phyloP scores from a whole-genome alignment of 2,329 filamentous ascomycete genomes.

The Cercospora berteroae region DNA sequence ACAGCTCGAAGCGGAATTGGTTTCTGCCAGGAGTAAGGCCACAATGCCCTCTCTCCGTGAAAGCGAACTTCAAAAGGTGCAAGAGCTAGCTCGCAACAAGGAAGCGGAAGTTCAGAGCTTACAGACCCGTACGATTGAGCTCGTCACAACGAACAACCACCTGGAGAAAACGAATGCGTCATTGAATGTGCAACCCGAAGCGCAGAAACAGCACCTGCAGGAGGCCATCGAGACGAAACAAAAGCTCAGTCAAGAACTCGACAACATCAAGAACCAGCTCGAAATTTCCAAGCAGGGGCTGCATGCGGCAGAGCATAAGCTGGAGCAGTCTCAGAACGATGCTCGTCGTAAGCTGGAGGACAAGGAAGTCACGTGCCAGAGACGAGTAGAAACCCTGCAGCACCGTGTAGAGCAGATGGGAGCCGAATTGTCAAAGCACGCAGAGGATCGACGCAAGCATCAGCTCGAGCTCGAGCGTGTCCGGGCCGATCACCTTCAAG shows the following conservation, averaged over 20 bases:
- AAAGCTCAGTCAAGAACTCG: slow-evolving; percentile 1
- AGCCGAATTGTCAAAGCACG: neutral
- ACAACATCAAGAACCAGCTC: neutral
- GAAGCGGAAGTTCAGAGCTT: slow-evolving; percentile 1
- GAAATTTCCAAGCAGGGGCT: neutral
- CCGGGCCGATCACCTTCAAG: neutral
- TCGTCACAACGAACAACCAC: neutral
- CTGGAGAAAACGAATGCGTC: neutral
- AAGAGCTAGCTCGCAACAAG: neutral
- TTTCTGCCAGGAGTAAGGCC: slow-evolving; percentile 1
- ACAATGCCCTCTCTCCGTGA: neutral
- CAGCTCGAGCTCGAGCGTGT: neutral
- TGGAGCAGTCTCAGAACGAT: neutral
- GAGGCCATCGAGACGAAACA: neutral
- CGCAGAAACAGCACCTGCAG: slow-evolving; percentile 8
- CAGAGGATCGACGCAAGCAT: neutral
- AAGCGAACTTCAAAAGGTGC: neutral
- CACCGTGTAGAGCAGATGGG: neutral
- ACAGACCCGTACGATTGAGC: neutral
- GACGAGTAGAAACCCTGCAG: slow-evolving; percentile 6
- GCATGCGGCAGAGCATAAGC: neutral
- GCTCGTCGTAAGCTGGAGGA: neutral
- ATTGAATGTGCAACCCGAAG: neutral
- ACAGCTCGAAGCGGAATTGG: slow-evolving; percentile 8
- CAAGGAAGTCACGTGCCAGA: neutral